These are phyloP conservation scores for Wickerhamomyces subpelliculosus DNA, from an alignment of 805 yeast species.

Conservation along the genomic window DNA sequence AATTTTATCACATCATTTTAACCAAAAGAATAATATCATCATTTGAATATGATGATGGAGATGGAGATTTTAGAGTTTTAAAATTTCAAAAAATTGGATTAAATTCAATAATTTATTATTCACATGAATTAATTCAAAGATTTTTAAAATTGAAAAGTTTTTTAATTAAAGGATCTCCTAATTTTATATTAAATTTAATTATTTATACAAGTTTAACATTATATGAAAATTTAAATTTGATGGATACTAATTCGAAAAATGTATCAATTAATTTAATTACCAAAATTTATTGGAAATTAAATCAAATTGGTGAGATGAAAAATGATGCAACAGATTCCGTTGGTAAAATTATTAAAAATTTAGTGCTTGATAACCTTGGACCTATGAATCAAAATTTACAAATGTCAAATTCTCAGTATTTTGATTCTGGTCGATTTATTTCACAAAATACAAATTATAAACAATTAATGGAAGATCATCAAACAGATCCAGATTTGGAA, in stretches of 20 bases:
- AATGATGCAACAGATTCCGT: conserved; percentile 58
- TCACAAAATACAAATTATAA: no score
- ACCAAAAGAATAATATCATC: conserved; percentile 27
- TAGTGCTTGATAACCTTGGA: conserved; percentile 25
- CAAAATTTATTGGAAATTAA: conserved; percentile 51
- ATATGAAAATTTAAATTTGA: conserved; percentile 35
- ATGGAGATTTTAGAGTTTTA: conserved; percentile 16
- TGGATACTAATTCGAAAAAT: conserved; percentile 18
- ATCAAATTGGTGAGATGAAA: conserved; percentile 46
- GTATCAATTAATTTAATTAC: conserved; percentile 44
- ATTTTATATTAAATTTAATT: conserved; percentile 42
- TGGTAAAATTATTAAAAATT: conserved; percentile 44
- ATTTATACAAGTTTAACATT: conserved; percentile 49
- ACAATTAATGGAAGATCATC: no score
- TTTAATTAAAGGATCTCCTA: conserved; percentile 49
- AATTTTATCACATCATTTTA: conserved; percentile 39
- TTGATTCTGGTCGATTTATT: no score
- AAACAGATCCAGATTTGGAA: no score
- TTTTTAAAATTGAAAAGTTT: conserved; percentile 38
- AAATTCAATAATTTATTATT: conserved; percentile 37
- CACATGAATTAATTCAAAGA: conserved; percentile 38
- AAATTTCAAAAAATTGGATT: conserved; percentile 24
- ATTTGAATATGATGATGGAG: conserved; percentile 7
- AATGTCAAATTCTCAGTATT: no score
- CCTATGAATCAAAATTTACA: no score